Evolutionary conservation across 352 stramenopile species (phyloP).

Genomic region (Blastocystis sp.): DNA sequence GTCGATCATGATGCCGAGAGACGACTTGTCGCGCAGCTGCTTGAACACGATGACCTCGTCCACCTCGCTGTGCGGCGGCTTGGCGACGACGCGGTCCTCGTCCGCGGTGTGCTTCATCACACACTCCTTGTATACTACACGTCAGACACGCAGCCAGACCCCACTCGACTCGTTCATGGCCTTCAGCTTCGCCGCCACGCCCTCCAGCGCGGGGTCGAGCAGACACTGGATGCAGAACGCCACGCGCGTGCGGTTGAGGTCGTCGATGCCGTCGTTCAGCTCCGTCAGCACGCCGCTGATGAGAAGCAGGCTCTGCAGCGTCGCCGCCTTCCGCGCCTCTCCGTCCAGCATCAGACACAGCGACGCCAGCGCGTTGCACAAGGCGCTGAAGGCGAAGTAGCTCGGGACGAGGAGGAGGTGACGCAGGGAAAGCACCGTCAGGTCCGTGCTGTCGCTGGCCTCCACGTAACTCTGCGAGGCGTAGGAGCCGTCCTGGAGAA

Average conservation of each 20-base stretch:
- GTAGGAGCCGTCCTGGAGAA: slow-evolving; percentile 98
- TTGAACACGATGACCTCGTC: slow-evolving; percentile 73
- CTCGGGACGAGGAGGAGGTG: slow-evolving; percentile 89
- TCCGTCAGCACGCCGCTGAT: slow-evolving; percentile 33
- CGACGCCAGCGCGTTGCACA: slow-evolving; percentile 92
- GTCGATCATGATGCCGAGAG: slow-evolving; percentile 82
- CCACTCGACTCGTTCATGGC: not conserved
- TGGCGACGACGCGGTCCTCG: not conserved
- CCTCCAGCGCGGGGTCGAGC: slow-evolving; percentile 84
- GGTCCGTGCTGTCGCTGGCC: slow-evolving; percentile 78
- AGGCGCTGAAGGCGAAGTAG: slow-evolving; percentile 92
- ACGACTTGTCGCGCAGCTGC: slow-evolving; percentile 73
- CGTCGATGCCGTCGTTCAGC: slow-evolving; percentile 79
- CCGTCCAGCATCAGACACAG: slow-evolving; percentile 85
- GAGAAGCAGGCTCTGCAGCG: slow-evolving; percentile 77
- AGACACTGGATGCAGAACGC: slow-evolving; percentile 91
- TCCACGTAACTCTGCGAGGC: slow-evolving; percentile 88
- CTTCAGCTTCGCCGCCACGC: slow-evolving; percentile 48
- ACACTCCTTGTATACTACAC: slow-evolving; percentile 1
- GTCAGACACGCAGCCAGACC: not conserved
- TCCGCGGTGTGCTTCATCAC: slow-evolving; percentile 18
- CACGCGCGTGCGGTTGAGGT: slow-evolving; percentile 92
- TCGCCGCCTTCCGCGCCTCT: slow-evolving; percentile 80
- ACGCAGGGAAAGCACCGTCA: slow-evolving; percentile 81
- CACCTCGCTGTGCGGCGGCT: slow-evolving; percentile 44